phyloP scores from a whole-genome alignment of 371 early-diverging fungal species.

The Vavraia culicis region DNA sequence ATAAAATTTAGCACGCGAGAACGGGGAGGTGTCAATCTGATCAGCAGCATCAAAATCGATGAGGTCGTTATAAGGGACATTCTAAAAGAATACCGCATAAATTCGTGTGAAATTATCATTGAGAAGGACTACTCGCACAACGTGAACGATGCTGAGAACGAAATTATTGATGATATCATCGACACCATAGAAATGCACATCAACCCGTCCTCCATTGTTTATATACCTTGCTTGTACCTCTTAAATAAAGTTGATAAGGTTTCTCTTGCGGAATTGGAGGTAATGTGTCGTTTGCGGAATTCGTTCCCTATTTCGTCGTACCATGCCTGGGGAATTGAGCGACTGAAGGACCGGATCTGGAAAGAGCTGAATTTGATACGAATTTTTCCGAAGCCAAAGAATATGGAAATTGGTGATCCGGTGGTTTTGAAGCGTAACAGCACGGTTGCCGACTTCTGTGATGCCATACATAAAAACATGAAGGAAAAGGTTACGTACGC shows the following conservation, averaged over 20 bases:
- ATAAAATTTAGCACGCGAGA: constrained; percentile 70
- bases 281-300: constrained; percentile 84
- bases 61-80: constrained; percentile 70
- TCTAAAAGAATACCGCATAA: constrained; percentile 80
- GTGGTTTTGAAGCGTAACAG: constrained; percentile 61
- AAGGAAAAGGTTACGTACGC: constrained; percentile 80
- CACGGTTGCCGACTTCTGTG: constrained; percentile 80
- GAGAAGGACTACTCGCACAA: constrained; percentile 55
- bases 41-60: constrained; percentile 47
- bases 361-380: constrained; percentile 34
- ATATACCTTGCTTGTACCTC: constrained; percentile 78
- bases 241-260: constrained; percentile 95
- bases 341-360: constrained; percentile 56
- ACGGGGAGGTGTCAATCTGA: constrained; percentile 81
- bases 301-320: constrained; percentile 83
- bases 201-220: too few species aligned
- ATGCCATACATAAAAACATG: constrained; percentile 80
- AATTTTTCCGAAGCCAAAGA: constrained; percentile 91
- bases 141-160: too few species aligned
- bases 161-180: constrained; percentile 95
- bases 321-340: constrained; percentile 96
- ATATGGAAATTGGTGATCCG: constrained; percentile 76
- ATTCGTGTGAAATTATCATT: constrained; percentile 88
- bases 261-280: constrained; percentile 75
- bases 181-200: constrained; percentile 83